Evolutionary conservation across 2,329 filamentous ascomycete species (phyloP), one percentile per base, ranked within the genome.

Genomic region (Trichoderma semiorbis): DNA sequence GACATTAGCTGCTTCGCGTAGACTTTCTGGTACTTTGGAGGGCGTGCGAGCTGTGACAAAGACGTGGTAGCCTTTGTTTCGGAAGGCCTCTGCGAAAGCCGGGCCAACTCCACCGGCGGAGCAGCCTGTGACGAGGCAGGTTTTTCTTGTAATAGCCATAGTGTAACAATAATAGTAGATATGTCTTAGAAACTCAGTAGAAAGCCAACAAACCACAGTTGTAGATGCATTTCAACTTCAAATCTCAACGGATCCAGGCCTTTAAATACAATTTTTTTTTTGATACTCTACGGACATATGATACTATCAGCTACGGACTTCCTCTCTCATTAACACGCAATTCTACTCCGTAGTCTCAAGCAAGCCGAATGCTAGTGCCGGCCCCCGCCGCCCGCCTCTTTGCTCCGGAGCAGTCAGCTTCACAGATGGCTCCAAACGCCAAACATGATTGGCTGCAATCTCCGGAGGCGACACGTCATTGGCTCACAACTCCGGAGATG

Each of bases 101-200:
- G 76, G 75, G 3, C 80, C 80, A 2, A 82, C 74, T 24, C 79
- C 76, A 11, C 78, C 79, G 14, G 78, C 78, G 1, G 78, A 80
- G 73, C 80, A 81, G 71, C 80, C 80, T 1, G 80, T 81, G n/a
- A 82, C 74, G 4, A 82, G 73, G 16, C 81, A 76, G 1, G 76
- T 79, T 24, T 75, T 75, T 30, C 30, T 55, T 21, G 53, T 36
- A 53, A 65, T 18, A 53, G 69, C 30, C 71, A 74, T 74, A 69
- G 55, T 28, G 36, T 21, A 10, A 21, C 11, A 3, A 21, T 55
- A 7, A 3, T 53, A 24, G 18, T 2, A 24, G n/a, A 24, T 14
- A 2, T 12, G 5, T 24, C 8, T 50, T 50, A 21, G 11, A 3
- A 50, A 3, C 8, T 24, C 10, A 24, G n/a, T 7, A 12, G 43